Base-by-base conservation (phyloP, 2,329 filamentous ascomycete species). In the Chrysosporium keratinophilum region DNA sequence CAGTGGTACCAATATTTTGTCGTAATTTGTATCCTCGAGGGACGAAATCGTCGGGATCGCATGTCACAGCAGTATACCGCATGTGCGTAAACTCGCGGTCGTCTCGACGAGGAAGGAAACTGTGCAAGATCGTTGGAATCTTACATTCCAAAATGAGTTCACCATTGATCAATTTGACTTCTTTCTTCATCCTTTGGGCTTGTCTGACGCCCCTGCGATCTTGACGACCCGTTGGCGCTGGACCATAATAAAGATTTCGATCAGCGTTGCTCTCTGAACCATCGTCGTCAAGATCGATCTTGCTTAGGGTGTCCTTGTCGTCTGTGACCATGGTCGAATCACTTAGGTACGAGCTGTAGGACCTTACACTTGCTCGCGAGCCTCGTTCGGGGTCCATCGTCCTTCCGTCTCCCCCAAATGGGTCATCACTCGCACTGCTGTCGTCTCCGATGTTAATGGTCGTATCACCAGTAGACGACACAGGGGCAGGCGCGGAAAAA, bases 61-160 rank as follows among this genome's bases (percentile, higher is more conserved):
- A 97, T 1, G 93, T 98, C n/a, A 95, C 93, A 9, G 93, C 93
- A 0, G 91, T 96, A 69, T 98, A 98, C 52, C 93, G 84, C 91
- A 97, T 97, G 66, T 97, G 90, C 0, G 93, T 98, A 69, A 98
- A 98, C 66, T 98, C 93, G 58, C 91, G 78, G 68, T 95, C 91
- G 66, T 96, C 89, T 56, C 91, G 82, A 14, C 91, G 82, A 0
- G 94, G 94, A 57, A 98, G 74, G 72, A 98, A 98, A 67, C 89
- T 95, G 78, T 97, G 94, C 40, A 98, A 77, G 61, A 97, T 98
- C 0, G 93, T 98, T 0, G 94, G 93, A 61, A 98, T 98, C 73
- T 98, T 98, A 78, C 93, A 97, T 74, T 98, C 93, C 45, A 98
- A 78, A 55, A 98, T 91, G 51, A 98, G 83, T 71, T 98, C 91